phyloP scores from a whole-genome alignment of 1,284 basidiomycete species.

The Phlebopus sp. region DNA sequence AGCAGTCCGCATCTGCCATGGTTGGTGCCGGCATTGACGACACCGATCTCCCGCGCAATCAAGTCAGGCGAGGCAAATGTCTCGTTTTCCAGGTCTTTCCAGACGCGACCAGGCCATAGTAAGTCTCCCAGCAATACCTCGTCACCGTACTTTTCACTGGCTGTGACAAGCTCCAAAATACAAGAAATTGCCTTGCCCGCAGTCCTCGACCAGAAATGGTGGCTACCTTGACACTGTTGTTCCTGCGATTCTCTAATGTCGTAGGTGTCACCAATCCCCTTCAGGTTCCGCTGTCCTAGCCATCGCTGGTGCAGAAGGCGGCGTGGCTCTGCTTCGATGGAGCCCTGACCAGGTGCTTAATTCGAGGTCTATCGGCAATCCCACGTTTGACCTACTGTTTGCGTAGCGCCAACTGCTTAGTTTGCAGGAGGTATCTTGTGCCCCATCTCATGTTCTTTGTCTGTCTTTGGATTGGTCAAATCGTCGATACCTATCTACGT shows the following conservation, averaged over 20 bases:
- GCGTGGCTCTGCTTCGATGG: conserved; percentile 63
- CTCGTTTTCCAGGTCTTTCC: conserved; percentile 54
- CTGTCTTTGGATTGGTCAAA: conserved; percentile 90
- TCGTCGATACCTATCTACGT: conserved; percentile 41
- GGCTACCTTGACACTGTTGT: conserved; percentile 8
- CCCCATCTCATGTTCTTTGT: conserved; percentile 62
- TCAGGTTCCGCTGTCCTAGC: conserved; percentile 50
- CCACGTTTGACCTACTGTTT: conserved; percentile 2
- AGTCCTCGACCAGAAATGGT: conserved; percentile 95
- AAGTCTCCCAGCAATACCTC: not conserved
- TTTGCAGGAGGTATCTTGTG: conserved; percentile 53
- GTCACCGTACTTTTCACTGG: conserved; percentile 1
- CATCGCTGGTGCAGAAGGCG: conserved; percentile 83
- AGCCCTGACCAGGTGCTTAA: conserved; percentile 45
- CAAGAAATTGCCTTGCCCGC: conserved; percentile 77
- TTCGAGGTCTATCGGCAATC: conserved; percentile 1
- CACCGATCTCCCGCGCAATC: no score
- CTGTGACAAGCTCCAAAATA: conserved; percentile 51
- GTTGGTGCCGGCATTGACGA: no score
- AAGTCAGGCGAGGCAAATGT: conserved; percentile 61
- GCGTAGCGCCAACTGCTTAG: conserved; percentile 45
- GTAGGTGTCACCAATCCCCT: conserved; percentile 56
- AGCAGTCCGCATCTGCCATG: conserved; percentile 22
- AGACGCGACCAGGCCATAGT: conserved; percentile 11
- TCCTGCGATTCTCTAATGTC: conserved; percentile 2